Base-by-base conservation (phyloP, 2,329 filamentous ascomycete genomes). In the Penicillium fuscoglaucum region DNA sequence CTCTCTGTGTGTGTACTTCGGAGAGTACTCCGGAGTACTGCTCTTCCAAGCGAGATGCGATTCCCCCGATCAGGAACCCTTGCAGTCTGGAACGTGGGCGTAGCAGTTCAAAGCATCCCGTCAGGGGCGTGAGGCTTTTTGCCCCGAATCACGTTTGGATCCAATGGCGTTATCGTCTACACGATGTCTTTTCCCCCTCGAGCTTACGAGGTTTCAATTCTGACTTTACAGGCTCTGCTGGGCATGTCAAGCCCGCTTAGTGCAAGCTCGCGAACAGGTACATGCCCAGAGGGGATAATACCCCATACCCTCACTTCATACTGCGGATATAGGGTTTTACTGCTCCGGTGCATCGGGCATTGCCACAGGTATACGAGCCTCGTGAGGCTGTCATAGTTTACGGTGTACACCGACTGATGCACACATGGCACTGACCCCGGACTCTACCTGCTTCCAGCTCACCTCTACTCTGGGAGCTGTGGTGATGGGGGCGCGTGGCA, bases 11-110 rank as follows among this genome's bases (percentile, higher is more conserved):
- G 5, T 49, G 47, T 19, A 37, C 29, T 43, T n/a, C 37, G 4
- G 19, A 41, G 1, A 35, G 31, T 10, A 21, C 29, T 37, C 26
- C 39, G 4, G 19, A 41, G 24, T 21, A 24, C 35, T 39, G 8
- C 19, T 53, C 24, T 51, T 39, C 47, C 47, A 56, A 55, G 46
- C 46, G 57, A 56, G 41, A 48, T 55, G 59, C 58, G 61, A 54
- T 57, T 58, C 48, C 56, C 57, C 62, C 58, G 63, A 52, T 60
- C 31, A 24, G 13, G 55, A 54, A 52, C 24, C 49, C 52, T 54
- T 64, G 51, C 53, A 55, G 57, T 59, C 62, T 66, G 52, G 49
- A 66, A 67, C 65, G 65, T 67, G 65, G 65, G 6, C 15, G 1
- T n/a, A 15, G 21, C 0, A 7, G n/a, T 52, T 57, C 57, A 37